Base-by-base conservation (phyloP, 2,329 filamentous ascomycete genomes). In the Penicillium brevicompactum region DNA sequence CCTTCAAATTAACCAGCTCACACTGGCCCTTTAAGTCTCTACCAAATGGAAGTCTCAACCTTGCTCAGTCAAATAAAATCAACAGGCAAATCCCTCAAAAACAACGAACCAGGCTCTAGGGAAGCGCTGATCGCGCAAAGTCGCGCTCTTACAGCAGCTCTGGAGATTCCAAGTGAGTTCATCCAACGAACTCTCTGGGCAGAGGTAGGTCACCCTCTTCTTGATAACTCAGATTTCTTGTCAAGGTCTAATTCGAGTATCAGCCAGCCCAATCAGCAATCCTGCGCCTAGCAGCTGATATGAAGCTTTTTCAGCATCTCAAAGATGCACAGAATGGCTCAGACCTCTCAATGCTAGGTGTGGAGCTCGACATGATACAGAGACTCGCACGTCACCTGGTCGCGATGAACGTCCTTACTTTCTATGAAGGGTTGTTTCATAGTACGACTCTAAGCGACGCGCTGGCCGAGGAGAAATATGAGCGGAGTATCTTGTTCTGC, bases 91-190 rank as follows among this genome's bases (percentile, higher is more conserved):
- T 27, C 24, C 3, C 24, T 27, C 27, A 53, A 64, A 5, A 65
- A 71, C 46, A 60, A 71, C 48, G 58, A 14, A 5, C 31, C 68
- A 2, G 73, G 74, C 4, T 67, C 73, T 4, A 65, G 74, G 10
- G 74, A 77, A 55, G 54, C 65, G 27, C 68, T 77, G 3, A 68
- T 77, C 24, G 69, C 72, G 13, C 66, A 73, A 22, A 67, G 73
- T 16, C 66, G 69, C n/a, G 65, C 69, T 5, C 60, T 77, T 9
- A 65, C 74, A 32, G 65, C 72, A 1, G 60, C 63, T 9, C 57
- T 76, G 9, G 72, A 76, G 49, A 67, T 74, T 13, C 74, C 75
- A 0, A 74, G 71, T 49, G 74, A 77, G 49, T 64, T 64, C 32
- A 30, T 67, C 10, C 64, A 64, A 47, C 64, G 61, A n/a, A 76